Conservation (phyloP, 805 yeast species). For the Debaryomyces castellii region DNA sequence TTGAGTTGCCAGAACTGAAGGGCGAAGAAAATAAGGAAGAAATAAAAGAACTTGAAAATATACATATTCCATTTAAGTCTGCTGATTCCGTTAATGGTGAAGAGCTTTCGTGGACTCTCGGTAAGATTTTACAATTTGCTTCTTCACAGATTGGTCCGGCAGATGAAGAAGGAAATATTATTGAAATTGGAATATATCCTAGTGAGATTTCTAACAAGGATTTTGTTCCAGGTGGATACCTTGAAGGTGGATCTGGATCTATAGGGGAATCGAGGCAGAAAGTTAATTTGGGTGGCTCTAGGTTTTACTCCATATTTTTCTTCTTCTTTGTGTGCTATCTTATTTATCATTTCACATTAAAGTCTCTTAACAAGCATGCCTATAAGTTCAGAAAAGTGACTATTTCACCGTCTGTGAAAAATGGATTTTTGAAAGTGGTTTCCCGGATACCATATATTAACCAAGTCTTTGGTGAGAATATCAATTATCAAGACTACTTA, state of each 20-base stretch:
- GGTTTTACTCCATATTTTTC: slow-evolving; percentile 3
- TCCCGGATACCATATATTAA: slow-evolving; percentile 23
- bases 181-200: slow-evolving; percentile 40
- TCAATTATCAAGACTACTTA: slow-evolving; percentile 17
- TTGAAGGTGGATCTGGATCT: not conserved
- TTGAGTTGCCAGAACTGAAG: slow-evolving; percentile 34
- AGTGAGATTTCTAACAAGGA: slow-evolving; percentile 33
- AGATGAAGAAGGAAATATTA: slow-evolving; percentile 13
- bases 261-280: slow-evolving; percentile 10
- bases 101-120: slow-evolving; percentile 94
- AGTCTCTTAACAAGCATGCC: slow-evolving; percentile 6
- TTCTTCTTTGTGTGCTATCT: slow-evolving; percentile 16
- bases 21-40: slow-evolving; percentile 24
- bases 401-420: slow-evolving; percentile 11
- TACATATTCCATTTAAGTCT: slow-evolving; percentile 71
- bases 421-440: slow-evolving; percentile 7
- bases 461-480: slow-evolving; percentile 10
- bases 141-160: slow-evolving; percentile 56
- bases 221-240: slow-evolving; percentile 32
- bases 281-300: slow-evolving; percentile 2
- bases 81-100: slow-evolving; percentile 77
- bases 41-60: slow-evolving; percentile 25
- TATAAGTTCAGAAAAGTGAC: slow-evolving; percentile 13
- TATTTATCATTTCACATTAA: slow-evolving; percentile 15
- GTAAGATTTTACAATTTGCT: slow-evolving; percentile 80